A percentile compares a stretch with the other conserved stretches of the same genome.
These are phyloP conservation scores for Fusarium camptoceras DNA, from an alignment of 2,329 filamentous ascomycete species.

Conservation along the genomic window DNA sequence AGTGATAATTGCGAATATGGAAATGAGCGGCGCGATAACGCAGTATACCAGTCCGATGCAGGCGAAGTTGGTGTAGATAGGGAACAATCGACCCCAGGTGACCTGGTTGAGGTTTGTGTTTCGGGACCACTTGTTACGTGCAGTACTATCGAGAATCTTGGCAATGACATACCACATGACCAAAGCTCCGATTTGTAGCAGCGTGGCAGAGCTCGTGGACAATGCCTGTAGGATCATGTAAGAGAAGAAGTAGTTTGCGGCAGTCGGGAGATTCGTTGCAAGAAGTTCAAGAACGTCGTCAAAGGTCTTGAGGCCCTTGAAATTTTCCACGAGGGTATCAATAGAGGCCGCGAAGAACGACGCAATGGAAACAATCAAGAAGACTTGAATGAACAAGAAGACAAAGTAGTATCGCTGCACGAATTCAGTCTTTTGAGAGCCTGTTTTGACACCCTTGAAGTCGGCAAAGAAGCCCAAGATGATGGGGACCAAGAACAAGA, in stretches of 20 bases:
- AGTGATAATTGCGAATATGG: constrained; percentile 92
- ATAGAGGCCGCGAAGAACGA: constrained; percentile 76
- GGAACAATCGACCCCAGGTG: constrained; percentile 94
- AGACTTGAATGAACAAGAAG: constrained; percentile 95
- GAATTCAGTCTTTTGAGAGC: constrained; percentile 80
- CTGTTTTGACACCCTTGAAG: constrained; percentile 84
- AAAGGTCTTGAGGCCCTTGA: constrained; percentile 63
- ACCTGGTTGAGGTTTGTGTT: constrained; percentile 83
- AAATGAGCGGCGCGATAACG: constrained; percentile 88
- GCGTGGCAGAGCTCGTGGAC: constrained; percentile 87
- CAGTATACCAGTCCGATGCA: constrained; percentile 92
- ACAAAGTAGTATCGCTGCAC: constrained; percentile 94
- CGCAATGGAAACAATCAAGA: constrained; percentile 90
- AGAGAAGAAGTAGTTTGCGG: constrained; percentile 97
- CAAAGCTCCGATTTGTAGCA: constrained; percentile 85
- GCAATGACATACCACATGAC: constrained; percentile 85
- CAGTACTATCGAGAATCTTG: constrained; percentile 84
- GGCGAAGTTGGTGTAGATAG: constrained; percentile 95
- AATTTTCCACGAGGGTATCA: constrained; percentile 68
- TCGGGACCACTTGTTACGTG: constrained; percentile 83
- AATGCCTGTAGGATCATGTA: constrained; percentile 97
- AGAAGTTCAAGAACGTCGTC: constrained; percentile 76
- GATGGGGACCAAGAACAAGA: constrained; percentile 84
- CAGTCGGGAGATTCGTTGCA: constrained; percentile 82
- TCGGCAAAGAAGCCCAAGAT: constrained; percentile 79